Base-by-base conservation (phyloP, 208 protist genomes). In the Wallacemonas sp. region DNA sequence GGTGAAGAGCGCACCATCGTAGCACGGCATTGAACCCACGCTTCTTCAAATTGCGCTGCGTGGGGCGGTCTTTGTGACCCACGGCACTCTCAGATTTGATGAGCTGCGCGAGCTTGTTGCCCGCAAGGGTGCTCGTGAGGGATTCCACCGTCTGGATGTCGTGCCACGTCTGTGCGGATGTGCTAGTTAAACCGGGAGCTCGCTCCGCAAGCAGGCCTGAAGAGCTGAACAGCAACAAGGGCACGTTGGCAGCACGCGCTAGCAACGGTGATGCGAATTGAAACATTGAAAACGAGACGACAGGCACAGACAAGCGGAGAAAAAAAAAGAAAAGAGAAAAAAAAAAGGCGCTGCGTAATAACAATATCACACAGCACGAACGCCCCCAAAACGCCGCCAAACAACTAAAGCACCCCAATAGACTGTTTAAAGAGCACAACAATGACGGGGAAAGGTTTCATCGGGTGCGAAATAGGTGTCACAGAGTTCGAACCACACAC, bases 1-100 rank as follows among this genome's bases (percentile, higher is more conserved):
- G 88, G 63, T 94, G 81, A 28, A 72, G 59, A 19, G 62, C 75
- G 54, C 88, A 94, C 84, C 84, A 94, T 19, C 66, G 68, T 28
- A 86, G 75, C 27, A 90, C 41, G 2, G 76, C 75, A 33, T 90
- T 70, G 72, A 94, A 90, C 1, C 78, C 84, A 6, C 58, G 61
- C 19, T 62, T 75, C 42, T 93, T 93, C 36, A 70, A 33, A 11
- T 79, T 76, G 28, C 51, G 51, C 9, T 49, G 42, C 42, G 42
- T 21, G 24, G n/a, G n/a, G 11, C 42, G 42, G 24, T 49, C 42
- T 6, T 54, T 8, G 46, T 31, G 9, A 0, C 21, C 21, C 5
- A 8, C 21, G 26, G 46, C 15, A 19, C 15, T 8, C 8, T 33
- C 30, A 27, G 24, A 12, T 19, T 28, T 26, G 24, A 34, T 27